Base-by-base conservation (phyloP, 2,329 filamentous ascomycete genomes). In the Magnaporthiopsis incrustans region DNA sequence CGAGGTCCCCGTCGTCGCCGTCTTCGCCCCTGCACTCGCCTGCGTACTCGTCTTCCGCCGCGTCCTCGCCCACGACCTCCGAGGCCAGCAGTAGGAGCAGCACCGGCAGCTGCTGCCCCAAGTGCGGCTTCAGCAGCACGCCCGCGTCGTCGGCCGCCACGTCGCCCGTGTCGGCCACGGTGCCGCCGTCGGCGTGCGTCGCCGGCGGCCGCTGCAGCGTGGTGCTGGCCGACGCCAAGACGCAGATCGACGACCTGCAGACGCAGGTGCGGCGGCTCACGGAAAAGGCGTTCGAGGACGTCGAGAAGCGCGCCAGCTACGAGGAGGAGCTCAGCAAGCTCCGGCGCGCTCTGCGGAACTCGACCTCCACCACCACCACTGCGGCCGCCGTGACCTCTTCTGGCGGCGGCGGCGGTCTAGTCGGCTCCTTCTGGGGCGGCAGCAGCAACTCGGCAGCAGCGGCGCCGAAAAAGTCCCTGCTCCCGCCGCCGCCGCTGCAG, bases 241-340 rank as follows among this genome's bases (percentile, higher is more conserved):
- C 81, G 66, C 81, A 85, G 71, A 88, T 91, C 70, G 77, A 81
- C 67, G 88, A 92, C 70, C 81, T 94, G 59, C 85, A 92, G 74
- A 81, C 83, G 50, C 89, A 92, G 71, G 85, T 93, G 63, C 82
- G 83, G 64, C 76, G 86, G 63, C 81, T 93, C 65, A 91, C 87
- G 73, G 81, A 89, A 69, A 91, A 90, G 75, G 88, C 88, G 64
- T 83, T 86, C 3, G 84, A 86, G 44, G 80, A 80, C 73, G 82
- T 85, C 67, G 83, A 86, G 74, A 83, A 82, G 72, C 87, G 84
- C 83, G 89, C 90, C 71, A 88, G 92, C 77, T 92, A 92, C 80
- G 90, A 94, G 76, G 89, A 92, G 75, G 89, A 92, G 73, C 82
- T 92, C 57, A 80, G 85, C 59, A 79, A 76, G 59, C 79, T 92